Evolutionary conservation across 371 early-diverging fungal species (phyloP), one percentile per base, ranked within the genome.

Genomic region (Synchytrium microbalum): DNA sequence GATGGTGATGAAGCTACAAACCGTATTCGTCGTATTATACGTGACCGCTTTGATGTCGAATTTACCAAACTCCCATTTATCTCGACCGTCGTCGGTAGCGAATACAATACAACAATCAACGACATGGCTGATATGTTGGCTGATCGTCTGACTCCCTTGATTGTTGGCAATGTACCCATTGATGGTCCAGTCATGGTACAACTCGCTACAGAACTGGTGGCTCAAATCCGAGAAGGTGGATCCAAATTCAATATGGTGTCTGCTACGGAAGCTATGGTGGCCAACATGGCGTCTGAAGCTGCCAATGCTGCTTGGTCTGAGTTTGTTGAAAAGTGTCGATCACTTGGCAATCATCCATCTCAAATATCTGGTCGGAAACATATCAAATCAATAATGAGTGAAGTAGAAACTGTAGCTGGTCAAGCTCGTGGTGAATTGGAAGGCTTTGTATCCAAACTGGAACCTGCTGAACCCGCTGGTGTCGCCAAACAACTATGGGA

Each of bases 221-320:
- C 77, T 24, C 79, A 79, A 58, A 75, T 79, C 59, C 73, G 76
- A 27, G 73, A 71, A 51, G 79, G 79, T 26, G 79, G 79, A 29
- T 71, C 67, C 72, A 32, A 38, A 56, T 79, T 79, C 73, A 79
- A 79, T 69, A 79, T 79, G 79, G 72, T 77, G 46, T 66, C 75
- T 3, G 79, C 77, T 0, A 79, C 79, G 24, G 79, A 79, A 65
- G 75, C 77, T 29, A 68, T 79, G 19, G 79, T 79, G 26, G 64
- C 70, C 62, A 79, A 79, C 69, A 79, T 79, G 79, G 79, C 79
- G 27, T 62, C 76, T 1, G 79, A 79, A 63, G 79, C 79, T 3
- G 75, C 79, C 57, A 76, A 73, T 66, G 73, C 75, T n/a, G 75
- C 75, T 32, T 79, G 79, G 79, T 58, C 70, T 27, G 75, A 72